These are phyloP conservation scores for Paxillus rubicundulus DNA, from an alignment of 768 basidiomycete genomes.

Conservation along the genomic window DNA sequence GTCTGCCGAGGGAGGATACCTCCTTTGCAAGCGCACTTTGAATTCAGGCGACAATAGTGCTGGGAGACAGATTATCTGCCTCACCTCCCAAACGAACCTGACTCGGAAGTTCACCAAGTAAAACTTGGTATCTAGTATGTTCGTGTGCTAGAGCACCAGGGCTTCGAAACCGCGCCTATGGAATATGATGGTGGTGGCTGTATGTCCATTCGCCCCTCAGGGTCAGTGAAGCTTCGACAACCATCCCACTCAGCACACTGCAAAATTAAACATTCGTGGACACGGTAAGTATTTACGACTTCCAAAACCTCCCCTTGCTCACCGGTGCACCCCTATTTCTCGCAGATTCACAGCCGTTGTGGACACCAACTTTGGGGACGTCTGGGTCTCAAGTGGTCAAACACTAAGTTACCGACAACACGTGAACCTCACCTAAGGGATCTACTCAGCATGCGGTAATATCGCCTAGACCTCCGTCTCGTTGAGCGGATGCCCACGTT, in stretches of 20 bases:
- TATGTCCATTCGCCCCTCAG: too few relatives aligned
- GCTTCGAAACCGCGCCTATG: conserved; percentile 36
- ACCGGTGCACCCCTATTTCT: neutral
- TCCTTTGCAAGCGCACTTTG: conserved; percentile 45
- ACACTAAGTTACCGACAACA: conserved; percentile 29
- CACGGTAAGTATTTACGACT: too few relatives aligned
- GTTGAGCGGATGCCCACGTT: conserved; percentile 31
- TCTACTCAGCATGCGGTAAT: conserved; percentile 36
- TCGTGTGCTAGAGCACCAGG: conserved; percentile 54
- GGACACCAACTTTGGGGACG: conserved; percentile 32
- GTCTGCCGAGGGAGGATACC: conserved; percentile 68
- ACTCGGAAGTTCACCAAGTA: conserved; percentile 54
- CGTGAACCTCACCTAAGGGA: conserved; percentile 37
- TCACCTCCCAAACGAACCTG: conserved; percentile 57
- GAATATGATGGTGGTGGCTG: too few relatives aligned
- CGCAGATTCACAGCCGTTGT: conserved; percentile 26
- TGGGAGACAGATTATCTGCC: conserved; percentile 46
- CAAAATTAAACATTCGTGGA: too few relatives aligned
- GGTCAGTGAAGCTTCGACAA: too few relatives aligned
- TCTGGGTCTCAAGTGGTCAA: conserved; percentile 22
- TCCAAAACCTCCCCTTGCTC: neutral
- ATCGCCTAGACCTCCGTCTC: conserved; percentile 36
- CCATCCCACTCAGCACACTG: too few relatives aligned
- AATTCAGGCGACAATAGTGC: neutral
- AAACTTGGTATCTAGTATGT: conserved; percentile 54